Evolutionary conservation across 257 asterid species (phyloP).

Genomic region (Parsonsia alboflavescens): DNA sequence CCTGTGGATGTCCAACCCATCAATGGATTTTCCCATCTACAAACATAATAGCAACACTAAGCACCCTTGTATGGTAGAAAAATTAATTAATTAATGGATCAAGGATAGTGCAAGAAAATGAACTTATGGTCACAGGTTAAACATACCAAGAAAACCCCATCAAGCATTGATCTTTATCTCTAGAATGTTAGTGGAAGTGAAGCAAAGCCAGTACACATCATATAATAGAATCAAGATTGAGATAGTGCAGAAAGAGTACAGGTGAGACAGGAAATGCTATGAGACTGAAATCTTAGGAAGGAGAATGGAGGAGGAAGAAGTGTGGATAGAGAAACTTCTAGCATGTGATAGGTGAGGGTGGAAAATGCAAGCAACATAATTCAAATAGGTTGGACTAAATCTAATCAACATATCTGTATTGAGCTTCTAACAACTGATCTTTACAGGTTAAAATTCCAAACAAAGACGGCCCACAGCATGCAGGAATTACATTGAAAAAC

Average conservation of each 20-base stretch:
- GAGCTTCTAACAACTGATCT: background rate
- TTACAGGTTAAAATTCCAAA: background rate
- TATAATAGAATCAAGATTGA: background rate
- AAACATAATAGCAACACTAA: slow-evolving; percentile 18
- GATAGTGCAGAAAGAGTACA: background rate
- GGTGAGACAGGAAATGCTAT: background rate
- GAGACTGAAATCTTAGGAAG: background rate
- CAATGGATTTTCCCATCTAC: slow-evolving; percentile 98
- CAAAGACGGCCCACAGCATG: background rate
- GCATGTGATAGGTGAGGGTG: background rate
- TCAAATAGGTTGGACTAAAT: background rate
- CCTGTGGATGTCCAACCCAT: slow-evolving; percentile 99
- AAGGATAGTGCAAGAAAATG: background rate
- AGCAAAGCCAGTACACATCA: background rate
- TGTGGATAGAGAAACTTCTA: background rate
- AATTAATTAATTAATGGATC: background rate
- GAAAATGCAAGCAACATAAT: background rate
- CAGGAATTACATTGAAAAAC: background rate
- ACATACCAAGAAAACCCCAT: background rate
- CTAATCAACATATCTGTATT: background rate
- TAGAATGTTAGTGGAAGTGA: background rate
- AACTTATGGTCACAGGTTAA: background rate
- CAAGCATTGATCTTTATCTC: background rate
- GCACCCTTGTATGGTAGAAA: background rate
- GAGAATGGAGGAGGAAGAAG: background rate